Base-by-base conservation (phyloP, 1,284 basidiomycete species). In the Neonothopanus nambi region DNA sequence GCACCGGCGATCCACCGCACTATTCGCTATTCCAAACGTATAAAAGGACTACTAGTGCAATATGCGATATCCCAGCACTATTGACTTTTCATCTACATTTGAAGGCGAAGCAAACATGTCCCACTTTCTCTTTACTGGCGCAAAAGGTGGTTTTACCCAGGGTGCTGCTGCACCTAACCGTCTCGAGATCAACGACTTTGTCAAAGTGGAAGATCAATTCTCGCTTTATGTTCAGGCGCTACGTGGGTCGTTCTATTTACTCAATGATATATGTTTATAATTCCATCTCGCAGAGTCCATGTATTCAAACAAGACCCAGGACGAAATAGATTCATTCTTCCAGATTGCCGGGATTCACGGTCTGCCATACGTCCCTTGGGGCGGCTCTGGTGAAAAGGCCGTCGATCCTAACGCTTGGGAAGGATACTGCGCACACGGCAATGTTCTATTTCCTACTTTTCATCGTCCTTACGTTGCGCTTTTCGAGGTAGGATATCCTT, bases 361-460 rank as follows among this genome's bases (percentile, higher is more conserved):
- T 5, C 58, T 75, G 12, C 79, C 79, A 0, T 75, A 69, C 52
- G 61, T 65, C 9, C 59, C 63, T 4, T 81, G 76, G 77, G 68
- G 76, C 48, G 72, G 67, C 8, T 66, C 70, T 18, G 69, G 66
- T 3, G 61, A 37, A 11, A 43, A 57, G 15, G 52, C 61, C 3
- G 57, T 63, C 13, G 57, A 67, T 43, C 59, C 63, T 0, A 51
- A 63, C 11, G 51, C 6, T 58, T 73, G 67, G 66, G 64, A 68
- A 9, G 78, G 78, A 2, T 80, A 81, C 57, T 81, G 79, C 55
- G 73, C 71, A 17, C 79, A 81, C 59, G 76, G 75, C 8, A 73
- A 70, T 7, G 69, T 76, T 12, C 63, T 80, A 12, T 81, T 81
- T 69, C 79, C 80, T 3, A 78, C 76, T 3, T 82, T 75, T 74